Evolutionary conservation across 805 yeast species (phyloP).

Genomic region (Lipomyces yamadae): DNA sequence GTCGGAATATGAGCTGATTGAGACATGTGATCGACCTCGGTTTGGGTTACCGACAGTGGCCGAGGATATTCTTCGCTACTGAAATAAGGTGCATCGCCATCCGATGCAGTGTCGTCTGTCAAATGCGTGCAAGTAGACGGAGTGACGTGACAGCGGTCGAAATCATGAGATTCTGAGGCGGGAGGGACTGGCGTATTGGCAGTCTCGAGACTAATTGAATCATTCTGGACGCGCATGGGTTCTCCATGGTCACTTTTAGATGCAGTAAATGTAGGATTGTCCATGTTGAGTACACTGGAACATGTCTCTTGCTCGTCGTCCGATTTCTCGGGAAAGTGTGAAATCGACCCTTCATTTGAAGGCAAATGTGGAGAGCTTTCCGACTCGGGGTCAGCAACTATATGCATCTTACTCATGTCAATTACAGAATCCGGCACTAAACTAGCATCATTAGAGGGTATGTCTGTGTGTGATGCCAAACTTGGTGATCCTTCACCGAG

Average conservation of each 20-base stretch:
- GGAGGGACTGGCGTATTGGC: background rate
- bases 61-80: constrained; percentile 16
- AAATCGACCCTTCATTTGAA: background rate
- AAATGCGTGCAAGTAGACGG: background rate
- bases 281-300: background rate
- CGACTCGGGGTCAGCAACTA: background rate
- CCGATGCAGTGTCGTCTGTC: background rate
- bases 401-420: background rate
- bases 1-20: background rate
- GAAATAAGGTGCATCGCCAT: constrained; percentile 5
- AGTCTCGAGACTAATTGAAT: background rate
- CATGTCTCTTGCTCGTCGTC: background rate
- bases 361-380: background rate
- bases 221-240: background rate
- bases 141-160: background rate
- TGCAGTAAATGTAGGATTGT: too few relatives aligned
- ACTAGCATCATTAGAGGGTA: too few relatives aligned
- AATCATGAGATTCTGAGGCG: background rate
- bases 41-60: background rate
- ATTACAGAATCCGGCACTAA: background rate
- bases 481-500: too few relatives aligned
- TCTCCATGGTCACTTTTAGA: background rate
- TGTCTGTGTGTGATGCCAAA: too few relatives aligned
- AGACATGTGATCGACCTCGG: background rate
- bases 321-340: background rate